phyloP scores from a whole-genome alignment of 306 rosid genomes.

The Begonia masoniana region DNA sequence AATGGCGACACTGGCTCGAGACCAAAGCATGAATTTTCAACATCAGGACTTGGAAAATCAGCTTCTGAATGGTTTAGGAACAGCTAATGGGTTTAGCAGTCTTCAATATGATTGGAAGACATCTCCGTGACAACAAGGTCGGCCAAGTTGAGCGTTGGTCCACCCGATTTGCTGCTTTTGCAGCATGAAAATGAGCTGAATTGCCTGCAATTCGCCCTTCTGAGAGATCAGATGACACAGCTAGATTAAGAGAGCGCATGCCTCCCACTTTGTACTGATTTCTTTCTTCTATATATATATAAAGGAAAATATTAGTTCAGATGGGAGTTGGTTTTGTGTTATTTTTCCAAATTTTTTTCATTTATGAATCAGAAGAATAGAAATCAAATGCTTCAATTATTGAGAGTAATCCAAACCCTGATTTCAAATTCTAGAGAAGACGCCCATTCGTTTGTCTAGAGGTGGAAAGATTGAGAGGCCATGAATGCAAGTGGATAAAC shows the following conservation, averaged over 20 bases:
- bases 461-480: too few relatives aligned
- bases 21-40: slow-evolving; percentile 59
- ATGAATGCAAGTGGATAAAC: too few relatives aligned
- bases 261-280: slow-evolving; percentile 3
- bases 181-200: neutral
- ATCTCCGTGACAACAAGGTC: slow-evolving; percentile 39
- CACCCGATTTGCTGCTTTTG: slow-evolving; percentile 12
- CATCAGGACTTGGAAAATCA: slow-evolving; percentile 72
- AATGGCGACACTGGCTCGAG: slow-evolving; percentile 60
- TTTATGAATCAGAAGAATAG: too few relatives aligned
- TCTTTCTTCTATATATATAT: slow-evolving; percentile 4
- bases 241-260: slow-evolving; percentile 4
- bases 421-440: too few relatives aligned
- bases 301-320: slow-evolving; percentile 28
- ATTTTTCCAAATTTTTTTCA: too few relatives aligned
- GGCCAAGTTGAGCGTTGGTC: slow-evolving; percentile 24
- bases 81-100: slow-evolving; percentile 65
- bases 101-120: slow-evolving; percentile 86
- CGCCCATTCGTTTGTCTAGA: too few relatives aligned
- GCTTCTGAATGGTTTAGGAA: slow-evolving; percentile 68
- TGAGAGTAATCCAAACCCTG: too few relatives aligned
- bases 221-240: neutral
- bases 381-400: too few relatives aligned
- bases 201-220: neutral
- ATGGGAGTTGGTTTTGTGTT: too few relatives aligned